Evolutionary conservation across 169 alveolate genomes (phyloP), one percentile per base, ranked within the genome.

Genomic region (Amoebophrya sp.): DNA sequence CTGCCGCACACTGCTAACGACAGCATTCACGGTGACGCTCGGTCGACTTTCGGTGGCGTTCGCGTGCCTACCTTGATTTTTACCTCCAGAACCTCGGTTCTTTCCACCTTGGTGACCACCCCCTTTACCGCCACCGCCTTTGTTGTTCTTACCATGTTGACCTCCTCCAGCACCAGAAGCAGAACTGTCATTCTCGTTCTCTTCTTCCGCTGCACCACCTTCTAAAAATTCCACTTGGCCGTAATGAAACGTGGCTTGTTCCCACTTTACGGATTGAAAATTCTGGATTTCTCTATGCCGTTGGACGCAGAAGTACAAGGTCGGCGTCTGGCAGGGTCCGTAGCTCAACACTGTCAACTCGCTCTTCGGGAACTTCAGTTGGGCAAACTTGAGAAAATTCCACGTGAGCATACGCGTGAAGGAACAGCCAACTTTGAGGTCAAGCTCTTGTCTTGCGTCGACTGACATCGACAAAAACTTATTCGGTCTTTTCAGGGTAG

Each of bases 311-410:
- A 98, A 98, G 93, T 97, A 97, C 65, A 98, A 96, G 1, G 99
- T 98, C 14, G 99, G 99, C 40, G 99, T 97, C 94, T 98, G 97
- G 92, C 99, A 98, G 14, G 99, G 99, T 0, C 99, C 99, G 95
- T 97, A 98, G 23, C 98, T 95, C 23, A 98, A 93, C 94, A 96
- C 93, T 40, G 95, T 95, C 90, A 94, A 91, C 90, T 96, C 96
- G 77, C 95, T 91, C 83, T 36, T 1, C 33, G 83, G 26, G 83
- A 65, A 65, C 47, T 26, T 10, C 40, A 0, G 90, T 92, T 89
- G 95, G 95, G 83, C 83, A 36, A 26, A 36, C 39, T 6, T 65
- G 3, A 65, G 33, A 65, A 94, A 95, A 41, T 89, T 94, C 92
- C 90, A 91, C 40, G 94, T 93, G 90, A 41, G 96, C 92, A 92